Evolutionary conservation across 1,284 basidiomycete species (phyloP), one percentile per base, ranked within the genome.

Genomic region (Papiliotrema flavescens): DNA sequence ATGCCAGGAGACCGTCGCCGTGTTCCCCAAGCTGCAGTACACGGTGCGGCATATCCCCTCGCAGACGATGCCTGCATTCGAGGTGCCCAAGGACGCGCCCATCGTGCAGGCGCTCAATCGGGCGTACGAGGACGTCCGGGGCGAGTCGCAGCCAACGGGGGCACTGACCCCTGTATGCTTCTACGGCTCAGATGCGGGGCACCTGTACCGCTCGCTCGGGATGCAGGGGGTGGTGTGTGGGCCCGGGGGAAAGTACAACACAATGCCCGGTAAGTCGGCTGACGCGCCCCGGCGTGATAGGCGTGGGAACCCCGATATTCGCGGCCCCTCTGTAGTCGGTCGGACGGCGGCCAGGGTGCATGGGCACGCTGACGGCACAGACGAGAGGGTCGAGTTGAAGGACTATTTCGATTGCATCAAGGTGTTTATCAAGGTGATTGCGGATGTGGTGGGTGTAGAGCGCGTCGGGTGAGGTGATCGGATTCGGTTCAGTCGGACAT

Each of bases 171-270:
- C 58, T 1, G 55, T 56, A 24, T 60, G 58, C 39, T 60, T 60
- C 49, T 60, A 51, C 24, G 58, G 58, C 9, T 54, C 51, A 15
- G 58, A 60, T 28, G 58, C 58, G 23, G 58, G 58, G 1, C 58
- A 60, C 46, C 39, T 60, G 51, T 60, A 60, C 46, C 20, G 34
- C 7, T 48, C 36, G 32, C 24, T 59, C 20, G 54, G 54, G 17
- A 39, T 59, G 47, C 41, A 59, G 46, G 57, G 57, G 9, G 51
- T 59, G 44, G 57, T 59, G 22, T 59, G 57, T 22, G 57, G 57
- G 9, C 57, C 57, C 6, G 57, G 57, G n/a, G 57, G 57, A 7
- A 59, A 59, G 45, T 59, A 56, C 47, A 59, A 59, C 23, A 59
- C 57, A 7, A 59, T 59, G 57, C 57, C 57, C 20, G 57, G 56